Evolutionary conservation across 495 filamentous ascomycete species (phyloP), one percentile per base, ranked within the genome.

Genomic region (Amorphotheca resinae): DNA sequence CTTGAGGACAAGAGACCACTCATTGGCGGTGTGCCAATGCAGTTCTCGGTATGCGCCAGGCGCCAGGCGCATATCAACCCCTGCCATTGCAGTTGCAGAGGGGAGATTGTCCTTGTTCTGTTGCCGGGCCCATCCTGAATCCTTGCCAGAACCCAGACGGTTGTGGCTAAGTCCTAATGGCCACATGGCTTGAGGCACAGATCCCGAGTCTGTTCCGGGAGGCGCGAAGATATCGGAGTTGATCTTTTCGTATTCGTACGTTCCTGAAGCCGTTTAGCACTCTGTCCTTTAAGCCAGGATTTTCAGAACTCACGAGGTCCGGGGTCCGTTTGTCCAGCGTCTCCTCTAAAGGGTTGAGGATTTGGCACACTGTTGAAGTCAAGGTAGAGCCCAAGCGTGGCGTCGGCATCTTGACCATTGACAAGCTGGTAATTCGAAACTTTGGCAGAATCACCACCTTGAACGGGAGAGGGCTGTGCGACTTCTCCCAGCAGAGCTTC

Each of bases 61-160:
- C 34, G 72, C 73, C 3, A 87, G 71, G 21, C 80, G 70, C 82
- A 87, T 87, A 50, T 87, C 74, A 1, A 87, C 82, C 38, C 82
- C 82, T 1, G 82, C 80, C 74, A 87, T 81, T 39, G 67, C 67
- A 7, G 61, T 76, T 11, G 79, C 77, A 22, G 62, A 65, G 0
- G 82, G 81, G 48, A 86, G 66, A 14, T 81, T 70, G 8, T 65
- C 60, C 1, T 63, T 56, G 43, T 82, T 80, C 57, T 84, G 69
- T 54, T 85, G 77, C 6, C 82, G 63, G 16, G 80, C 77, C 77
- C 76, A 87, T 1, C 82, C 82, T 5, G 77, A 25, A 16, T 67
- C 34, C 59, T 60, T 18, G 68, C 53, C 1, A 67, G 60, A 18
- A 79, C 80, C 12, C 75, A 59, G 20, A 74, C 66, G 45, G 73